A percentile compares a stretch with the other conserved stretches of the same genome.
These are phyloP conservation scores for Apiotrichum akiyoshidainum DNA, from an alignment of 1,284 basidiomycete species.

Conservation along the genomic window DNA sequence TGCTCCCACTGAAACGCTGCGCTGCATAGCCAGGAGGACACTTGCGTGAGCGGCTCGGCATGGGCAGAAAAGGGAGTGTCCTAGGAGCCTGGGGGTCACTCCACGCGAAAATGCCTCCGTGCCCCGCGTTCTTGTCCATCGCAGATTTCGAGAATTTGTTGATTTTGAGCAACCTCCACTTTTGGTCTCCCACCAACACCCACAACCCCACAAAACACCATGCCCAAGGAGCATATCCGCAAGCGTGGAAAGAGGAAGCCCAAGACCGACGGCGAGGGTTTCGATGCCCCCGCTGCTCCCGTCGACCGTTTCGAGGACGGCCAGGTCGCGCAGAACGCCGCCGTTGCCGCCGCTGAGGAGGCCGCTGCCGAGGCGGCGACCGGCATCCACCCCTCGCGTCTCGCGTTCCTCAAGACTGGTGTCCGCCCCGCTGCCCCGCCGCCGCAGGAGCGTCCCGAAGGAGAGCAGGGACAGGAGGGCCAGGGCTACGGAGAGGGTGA, in stretches of 20 bases:
- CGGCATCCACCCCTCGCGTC: conserved; percentile 42
- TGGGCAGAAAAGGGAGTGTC: no score
- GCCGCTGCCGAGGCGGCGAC: conserved; percentile 16
- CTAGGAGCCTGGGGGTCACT: no score
- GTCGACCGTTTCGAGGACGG: conserved; percentile 1
- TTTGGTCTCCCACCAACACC: conserved; percentile 2
- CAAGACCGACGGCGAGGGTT: conserved; percentile 29
- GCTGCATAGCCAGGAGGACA: neutral
- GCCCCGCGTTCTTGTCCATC: no score
- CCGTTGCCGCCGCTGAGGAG: conserved; percentile 8
- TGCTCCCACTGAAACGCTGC: conserved; percentile 1
- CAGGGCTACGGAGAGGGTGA: conserved; percentile 10
- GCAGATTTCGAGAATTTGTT: no score
- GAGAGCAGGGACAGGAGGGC: conserved; percentile 6
- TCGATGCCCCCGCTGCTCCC: conserved; percentile 3
- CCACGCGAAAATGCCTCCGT: no score
- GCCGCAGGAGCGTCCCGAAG: conserved; percentile 1
- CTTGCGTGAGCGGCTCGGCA: neutral
- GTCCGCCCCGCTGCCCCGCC: conserved; percentile 15
- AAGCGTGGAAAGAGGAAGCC: conserved; percentile 50
- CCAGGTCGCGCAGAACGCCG: conserved; percentile 7
- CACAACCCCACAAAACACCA: conserved; percentile 15
- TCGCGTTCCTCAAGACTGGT: conserved; percentile 35
- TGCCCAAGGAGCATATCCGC: conserved; percentile 50
- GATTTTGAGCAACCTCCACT: neutral